Conservation (phyloP, 208 protist genomes). For the Leishmania martiniquensis region DNA sequence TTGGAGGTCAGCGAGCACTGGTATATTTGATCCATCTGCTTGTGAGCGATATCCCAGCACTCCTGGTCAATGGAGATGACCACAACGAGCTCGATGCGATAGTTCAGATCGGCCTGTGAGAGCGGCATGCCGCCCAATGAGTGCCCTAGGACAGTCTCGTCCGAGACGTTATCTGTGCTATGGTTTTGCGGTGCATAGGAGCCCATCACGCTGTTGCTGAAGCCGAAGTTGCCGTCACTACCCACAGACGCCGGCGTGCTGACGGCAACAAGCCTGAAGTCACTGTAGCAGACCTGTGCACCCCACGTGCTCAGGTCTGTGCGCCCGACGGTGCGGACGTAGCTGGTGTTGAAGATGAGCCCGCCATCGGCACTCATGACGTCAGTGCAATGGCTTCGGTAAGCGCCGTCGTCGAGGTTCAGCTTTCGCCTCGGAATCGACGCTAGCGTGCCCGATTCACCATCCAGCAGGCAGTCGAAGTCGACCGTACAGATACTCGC, state of each 20-base stretch:
- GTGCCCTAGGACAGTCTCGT: neutral
- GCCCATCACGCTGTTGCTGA: constrained; percentile 8
- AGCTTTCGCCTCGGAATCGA: constrained; percentile 58
- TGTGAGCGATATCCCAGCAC: constrained; percentile 70
- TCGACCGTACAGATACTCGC: constrained; percentile 67
- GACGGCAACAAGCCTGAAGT: constrained; percentile 50
- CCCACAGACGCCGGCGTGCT: constrained; percentile 12
- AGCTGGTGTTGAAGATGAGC: constrained; percentile 78
- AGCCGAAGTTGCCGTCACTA: constrained; percentile 16
- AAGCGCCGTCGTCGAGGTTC: constrained; percentile 72
- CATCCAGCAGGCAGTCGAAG: constrained; percentile 82
- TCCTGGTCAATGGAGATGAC: constrained; percentile 67
- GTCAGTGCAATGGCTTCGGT: constrained; percentile 67
- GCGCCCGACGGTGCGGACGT: constrained; percentile 64
- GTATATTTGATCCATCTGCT: constrained; percentile 66
- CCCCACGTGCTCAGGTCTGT: constrained; percentile 74
- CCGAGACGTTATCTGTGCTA: constrained; percentile 23
- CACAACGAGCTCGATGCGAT: constrained; percentile 65
- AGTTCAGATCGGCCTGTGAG: constrained; percentile 34
- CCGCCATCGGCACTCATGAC: constrained; percentile 84
- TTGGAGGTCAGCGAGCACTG: constrained; percentile 74
- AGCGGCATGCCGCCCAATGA: neutral
- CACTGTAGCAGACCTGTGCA: constrained; percentile 69
- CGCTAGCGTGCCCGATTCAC: constrained; percentile 79
- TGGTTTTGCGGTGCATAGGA: constrained; percentile 10